phyloP scores from a whole-genome alignment of 305 asterid species.

The Ilex paraguariensis region DNA sequence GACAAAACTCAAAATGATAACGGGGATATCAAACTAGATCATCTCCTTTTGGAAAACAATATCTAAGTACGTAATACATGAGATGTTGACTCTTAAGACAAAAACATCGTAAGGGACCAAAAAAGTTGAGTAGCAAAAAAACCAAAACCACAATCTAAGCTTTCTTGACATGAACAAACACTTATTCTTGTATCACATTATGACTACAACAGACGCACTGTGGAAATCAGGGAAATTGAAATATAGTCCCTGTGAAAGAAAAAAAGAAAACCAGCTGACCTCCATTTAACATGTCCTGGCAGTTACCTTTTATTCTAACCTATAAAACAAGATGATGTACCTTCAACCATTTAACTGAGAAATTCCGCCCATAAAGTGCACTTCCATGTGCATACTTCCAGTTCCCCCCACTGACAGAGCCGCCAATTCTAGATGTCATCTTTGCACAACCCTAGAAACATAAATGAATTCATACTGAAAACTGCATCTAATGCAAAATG shows the following conservation, averaged over 20 bases:
- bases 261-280: not conserved
- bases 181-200: no score
- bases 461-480: constrained; percentile 17
- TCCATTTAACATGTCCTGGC: not conserved
- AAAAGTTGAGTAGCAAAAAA: no score
- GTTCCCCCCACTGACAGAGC: constrained; percentile 80
- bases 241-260: not conserved
- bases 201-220: no score
- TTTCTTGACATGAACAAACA: no score
- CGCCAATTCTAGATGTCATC: constrained; percentile 88
- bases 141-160: no score
- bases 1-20: no score
- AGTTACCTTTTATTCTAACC: not conserved
- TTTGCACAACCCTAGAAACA: constrained; percentile 82
- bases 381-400: constrained; percentile 98
- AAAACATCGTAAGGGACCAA: no score
- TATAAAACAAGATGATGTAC: constrained; percentile 22
- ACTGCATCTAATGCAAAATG: not conserved
- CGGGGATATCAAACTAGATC: no score
- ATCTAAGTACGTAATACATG: no score
- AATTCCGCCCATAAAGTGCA: constrained; percentile 96
- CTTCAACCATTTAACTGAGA: constrained; percentile 92
- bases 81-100: no score
- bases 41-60: no score
- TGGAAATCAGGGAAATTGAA: no score